These are phyloP conservation scores for Aphanocladium album DNA, from an alignment of 2,329 filamentous ascomycete species.

Conservation along the genomic window DNA sequence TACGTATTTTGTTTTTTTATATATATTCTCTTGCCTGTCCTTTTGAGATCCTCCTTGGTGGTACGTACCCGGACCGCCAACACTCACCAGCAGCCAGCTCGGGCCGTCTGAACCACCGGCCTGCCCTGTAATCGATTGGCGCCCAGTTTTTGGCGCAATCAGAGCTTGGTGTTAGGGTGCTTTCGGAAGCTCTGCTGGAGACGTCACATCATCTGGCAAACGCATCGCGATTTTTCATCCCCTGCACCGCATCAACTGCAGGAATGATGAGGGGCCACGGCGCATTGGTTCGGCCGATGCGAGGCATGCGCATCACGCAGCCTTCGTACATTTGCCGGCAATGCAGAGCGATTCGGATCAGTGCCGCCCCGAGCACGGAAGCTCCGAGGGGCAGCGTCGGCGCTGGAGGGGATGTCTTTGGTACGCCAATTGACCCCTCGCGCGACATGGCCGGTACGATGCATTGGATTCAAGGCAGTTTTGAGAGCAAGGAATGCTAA, in stretches of 20 bases:
- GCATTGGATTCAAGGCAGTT: neutral
- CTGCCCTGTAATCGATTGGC: neutral
- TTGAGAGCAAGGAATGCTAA: neutral
- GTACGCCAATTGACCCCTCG: slow-evolving; percentile 38
- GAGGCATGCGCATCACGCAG: slow-evolving; percentile 23
- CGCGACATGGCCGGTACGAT: slow-evolving; percentile 48
- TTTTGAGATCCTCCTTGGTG: too few relatives aligned
- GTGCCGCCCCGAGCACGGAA: slow-evolving; percentile 54
- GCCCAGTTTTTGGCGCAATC: neutral
- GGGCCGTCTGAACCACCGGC: slow-evolving; percentile 12
- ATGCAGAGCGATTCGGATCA: slow-evolving; percentile 59
- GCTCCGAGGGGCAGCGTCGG: slow-evolving; percentile 32
- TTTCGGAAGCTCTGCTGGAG: slow-evolving; percentile 5
- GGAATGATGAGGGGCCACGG: slow-evolving; percentile 36
- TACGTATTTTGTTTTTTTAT: too few relatives aligned
- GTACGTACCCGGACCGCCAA: too few relatives aligned
- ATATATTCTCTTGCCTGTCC: too few relatives aligned
- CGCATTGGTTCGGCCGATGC: slow-evolving; percentile 33
- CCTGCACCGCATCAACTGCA: slow-evolving; percentile 5
- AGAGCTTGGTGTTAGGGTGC: slow-evolving; percentile 2
- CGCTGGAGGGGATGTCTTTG: slow-evolving; percentile 51
- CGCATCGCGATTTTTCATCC: slow-evolving; percentile 2
- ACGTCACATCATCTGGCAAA: slow-evolving; percentile 1
- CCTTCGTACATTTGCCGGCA: slow-evolving; percentile 45
- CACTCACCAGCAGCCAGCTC: neutral